These are phyloP conservation scores for Ogataea paradorogensis DNA, from an alignment of 805 yeast genomes.

Conservation along the genomic window DNA sequence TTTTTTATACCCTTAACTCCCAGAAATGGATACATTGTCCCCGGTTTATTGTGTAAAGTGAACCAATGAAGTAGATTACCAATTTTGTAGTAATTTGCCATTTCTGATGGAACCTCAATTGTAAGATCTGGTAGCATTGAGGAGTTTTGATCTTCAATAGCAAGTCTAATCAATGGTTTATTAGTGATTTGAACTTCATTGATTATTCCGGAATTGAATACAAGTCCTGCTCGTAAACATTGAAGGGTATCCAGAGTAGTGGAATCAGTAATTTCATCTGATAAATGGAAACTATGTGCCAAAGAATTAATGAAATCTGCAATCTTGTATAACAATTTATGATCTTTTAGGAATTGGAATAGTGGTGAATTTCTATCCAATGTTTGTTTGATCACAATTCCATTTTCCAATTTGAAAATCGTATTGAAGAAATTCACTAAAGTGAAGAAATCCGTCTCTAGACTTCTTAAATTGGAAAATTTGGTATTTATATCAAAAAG, in stretches of 20 bases:
- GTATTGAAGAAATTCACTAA: slow-evolving; percentile 18
- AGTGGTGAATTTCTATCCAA: slow-evolving; percentile 2
- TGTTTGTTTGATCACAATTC: background rate
- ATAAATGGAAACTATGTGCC: slow-evolving; percentile 1
- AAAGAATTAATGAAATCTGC: slow-evolving; percentile 6
- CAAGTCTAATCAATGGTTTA: slow-evolving; percentile 13
- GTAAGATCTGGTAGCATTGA: slow-evolving; percentile 13
- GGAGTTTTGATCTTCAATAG: background rate
- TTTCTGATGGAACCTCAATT: slow-evolving; percentile 14
- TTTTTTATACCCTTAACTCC: slow-evolving; percentile 15
- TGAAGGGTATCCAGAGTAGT: slow-evolving; percentile 5
- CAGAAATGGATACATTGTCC: slow-evolving; percentile 12
- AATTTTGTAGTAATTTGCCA: slow-evolving; percentile 8
- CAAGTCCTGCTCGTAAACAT: slow-evolving; percentile 13
- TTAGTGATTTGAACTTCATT: slow-evolving; percentile 4
- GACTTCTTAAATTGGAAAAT: slow-evolving; percentile 10
- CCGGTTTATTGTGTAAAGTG: slow-evolving; percentile 1
- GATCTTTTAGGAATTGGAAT: slow-evolving; percentile 7
- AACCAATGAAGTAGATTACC: slow-evolving; percentile 18
- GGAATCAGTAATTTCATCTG: background rate
- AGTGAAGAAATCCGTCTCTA: slow-evolving; percentile 19
- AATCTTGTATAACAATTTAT: slow-evolving; percentile 6
- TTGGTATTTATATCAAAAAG: slow-evolving; percentile 17
- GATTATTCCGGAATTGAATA: slow-evolving; percentile 11
- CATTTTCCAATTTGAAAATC: background rate